These are phyloP conservation scores for Penicillium corylophilum DNA, from an alignment of 2,329 filamentous ascomycete genomes.

Conservation along the genomic window DNA sequence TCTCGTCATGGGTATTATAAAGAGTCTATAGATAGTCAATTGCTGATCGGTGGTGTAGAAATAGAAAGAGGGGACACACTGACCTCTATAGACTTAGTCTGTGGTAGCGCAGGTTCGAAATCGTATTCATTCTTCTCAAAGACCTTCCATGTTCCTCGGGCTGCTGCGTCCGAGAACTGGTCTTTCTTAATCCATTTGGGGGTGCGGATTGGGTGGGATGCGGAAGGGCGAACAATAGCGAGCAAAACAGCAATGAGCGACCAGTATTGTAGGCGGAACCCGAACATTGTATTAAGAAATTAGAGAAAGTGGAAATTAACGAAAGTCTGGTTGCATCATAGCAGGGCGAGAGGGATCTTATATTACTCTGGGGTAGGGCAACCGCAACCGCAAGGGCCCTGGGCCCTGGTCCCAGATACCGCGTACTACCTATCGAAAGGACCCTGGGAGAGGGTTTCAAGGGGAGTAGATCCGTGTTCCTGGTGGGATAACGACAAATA, in stretches of 20 bases:
- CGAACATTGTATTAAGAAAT: constrained; percentile 3
- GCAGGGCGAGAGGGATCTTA: not conserved
- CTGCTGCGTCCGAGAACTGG: constrained; percentile 1
- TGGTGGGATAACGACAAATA: not conserved
- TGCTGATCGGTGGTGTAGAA: not conserved
- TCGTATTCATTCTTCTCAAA: constrained; percentile 3
- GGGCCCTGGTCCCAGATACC: constrained; percentile 1
- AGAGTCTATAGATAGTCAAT: not conserved
- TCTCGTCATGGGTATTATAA: not conserved
- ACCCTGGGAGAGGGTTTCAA: constrained; percentile 2
- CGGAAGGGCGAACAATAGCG: constrained; percentile 3
- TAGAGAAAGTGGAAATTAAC: no score
- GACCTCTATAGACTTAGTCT: constrained; percentile 5
- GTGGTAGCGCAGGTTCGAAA: constrained; percentile 1
- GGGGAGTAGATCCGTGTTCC: not conserved
- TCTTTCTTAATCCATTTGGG: constrained; percentile 10
- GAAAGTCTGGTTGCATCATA: not conserved
- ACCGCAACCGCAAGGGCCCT: constrained; percentile 20
- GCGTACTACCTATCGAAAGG: constrained; percentile 14
- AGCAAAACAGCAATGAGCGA: constrained; percentile 10
- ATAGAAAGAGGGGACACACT: not conserved
- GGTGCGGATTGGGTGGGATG: constrained; percentile 14
- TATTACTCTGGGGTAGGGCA: constrained; percentile 3
- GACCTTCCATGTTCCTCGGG: constrained; percentile 3
- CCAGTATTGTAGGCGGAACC: not conserved